Evolutionary conservation across 2,329 filamentous ascomycete species (phyloP).

Genomic region (Plectosphaerella sp.): DNA sequence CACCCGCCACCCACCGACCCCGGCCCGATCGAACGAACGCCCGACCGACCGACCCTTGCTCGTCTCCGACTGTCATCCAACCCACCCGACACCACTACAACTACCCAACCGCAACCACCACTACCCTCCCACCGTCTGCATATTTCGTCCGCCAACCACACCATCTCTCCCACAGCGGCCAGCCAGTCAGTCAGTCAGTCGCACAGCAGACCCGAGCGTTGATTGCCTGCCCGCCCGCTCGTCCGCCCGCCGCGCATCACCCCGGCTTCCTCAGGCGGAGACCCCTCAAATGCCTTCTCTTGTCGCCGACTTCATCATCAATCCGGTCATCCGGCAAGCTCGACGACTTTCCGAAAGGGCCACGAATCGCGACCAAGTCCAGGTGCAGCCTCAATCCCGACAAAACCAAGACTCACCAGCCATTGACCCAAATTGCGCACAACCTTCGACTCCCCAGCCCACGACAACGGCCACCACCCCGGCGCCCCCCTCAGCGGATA

Average conservation of each 20-base stretch:
- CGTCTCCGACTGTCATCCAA: neutral
- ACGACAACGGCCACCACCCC: neutral
- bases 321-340: constrained; percentile 62
- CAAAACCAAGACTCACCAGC: too few relatives aligned
- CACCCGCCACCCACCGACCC: too few relatives aligned
- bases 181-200: neutral
- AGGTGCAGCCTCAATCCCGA: neutral
- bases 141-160: too few relatives aligned
- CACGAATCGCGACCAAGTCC: neutral
- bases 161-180: neutral
- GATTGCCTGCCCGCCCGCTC: neutral
- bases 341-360: constrained; percentile 55
- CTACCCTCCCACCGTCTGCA: neutral
- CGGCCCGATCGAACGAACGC: too few relatives aligned
- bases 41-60: too few relatives aligned
- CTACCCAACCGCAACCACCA: neutral
- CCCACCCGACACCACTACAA: neutral
- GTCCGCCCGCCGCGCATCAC: neutral
- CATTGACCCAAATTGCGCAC: neutral
- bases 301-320: constrained; percentile 62
- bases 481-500: neutral
- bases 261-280: constrained; percentile 1
- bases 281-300: constrained; percentile 51
- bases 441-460: neutral
- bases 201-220: neutral